A percentile compares a stretch with the other conserved stretches of the same genome.
Evolutionary conservation across 2,329 filamentous ascomycete species (phyloP).

Genomic region (Colletotrichum truncatum): DNA sequence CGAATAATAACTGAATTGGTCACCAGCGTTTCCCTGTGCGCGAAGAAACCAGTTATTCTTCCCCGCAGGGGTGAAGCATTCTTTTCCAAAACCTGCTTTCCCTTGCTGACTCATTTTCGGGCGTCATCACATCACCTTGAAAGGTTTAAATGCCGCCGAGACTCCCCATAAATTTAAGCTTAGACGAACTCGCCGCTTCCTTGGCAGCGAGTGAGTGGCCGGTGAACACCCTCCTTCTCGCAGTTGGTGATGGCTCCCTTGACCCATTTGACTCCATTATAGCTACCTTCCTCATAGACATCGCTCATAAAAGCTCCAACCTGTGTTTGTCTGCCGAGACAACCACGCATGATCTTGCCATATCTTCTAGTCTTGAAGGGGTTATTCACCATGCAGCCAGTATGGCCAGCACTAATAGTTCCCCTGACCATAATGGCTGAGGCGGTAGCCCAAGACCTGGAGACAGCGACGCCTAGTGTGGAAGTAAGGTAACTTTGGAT

Average conservation of each 20-base stretch:
- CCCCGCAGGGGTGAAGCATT: too few species aligned
- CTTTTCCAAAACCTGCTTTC: too few species aligned
- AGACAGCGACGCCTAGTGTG: neutral
- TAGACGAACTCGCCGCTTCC: neutral
- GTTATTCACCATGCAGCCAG: slow-evolving; percentile 2
- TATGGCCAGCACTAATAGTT: neutral
- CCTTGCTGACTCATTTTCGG: too few species aligned
- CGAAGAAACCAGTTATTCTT: too few species aligned
- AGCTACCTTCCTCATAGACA: slow-evolving; percentile 7
- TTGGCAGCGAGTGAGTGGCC: neutral
- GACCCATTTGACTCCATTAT: slow-evolving; percentile 7
- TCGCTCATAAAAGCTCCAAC: slow-evolving; percentile 4
- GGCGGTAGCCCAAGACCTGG: neutral
- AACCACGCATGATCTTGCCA: slow-evolving; percentile 1
- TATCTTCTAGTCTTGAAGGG: slow-evolving; percentile 8
- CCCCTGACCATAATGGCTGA: neutral
- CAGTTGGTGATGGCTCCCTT: neutral
- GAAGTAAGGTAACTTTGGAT: neutral
- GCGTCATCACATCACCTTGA: too few species aligned
- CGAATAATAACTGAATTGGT: too few species aligned
- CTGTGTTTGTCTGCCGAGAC: neutral
- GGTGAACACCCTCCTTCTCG: neutral
- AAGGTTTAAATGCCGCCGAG: too few species aligned
- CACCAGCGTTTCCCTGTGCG: too few species aligned
- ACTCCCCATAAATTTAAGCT: too few species aligned